phyloP scores from a whole-genome alignment of 2,329 filamentous ascomycete genomes.

The Pochonia chlamydosporia region DNA sequence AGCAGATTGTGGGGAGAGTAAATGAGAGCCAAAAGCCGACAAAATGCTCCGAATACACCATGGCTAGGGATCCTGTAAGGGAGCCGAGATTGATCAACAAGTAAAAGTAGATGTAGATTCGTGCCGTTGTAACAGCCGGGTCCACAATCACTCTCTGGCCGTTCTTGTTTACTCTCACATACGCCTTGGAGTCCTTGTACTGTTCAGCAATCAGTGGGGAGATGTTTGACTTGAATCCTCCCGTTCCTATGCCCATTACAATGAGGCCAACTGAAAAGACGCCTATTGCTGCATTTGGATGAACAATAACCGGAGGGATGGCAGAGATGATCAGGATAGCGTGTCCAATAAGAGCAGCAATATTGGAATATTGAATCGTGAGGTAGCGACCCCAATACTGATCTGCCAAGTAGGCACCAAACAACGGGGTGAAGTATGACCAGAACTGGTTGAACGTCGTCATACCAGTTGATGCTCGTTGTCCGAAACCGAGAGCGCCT shows the following conservation, averaged over 20 bases:
- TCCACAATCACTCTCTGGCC: slow-evolving; percentile 59
- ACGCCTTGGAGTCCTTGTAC: slow-evolving; percentile 46
- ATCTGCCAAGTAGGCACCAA: slow-evolving; percentile 44
- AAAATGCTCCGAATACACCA: slow-evolving; percentile 69
- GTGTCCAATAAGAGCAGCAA: slow-evolving; percentile 58
- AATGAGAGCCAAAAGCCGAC: slow-evolving; percentile 70
- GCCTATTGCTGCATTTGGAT: slow-evolving; percentile 49
- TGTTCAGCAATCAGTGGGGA: slow-evolving; percentile 57
- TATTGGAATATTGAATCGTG: slow-evolving; percentile 59
- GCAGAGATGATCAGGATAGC: slow-evolving; percentile 60
- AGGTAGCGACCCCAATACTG: slow-evolving; percentile 63
- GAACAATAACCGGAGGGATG: slow-evolving; percentile 55
- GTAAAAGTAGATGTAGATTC: slow-evolving; percentile 67
- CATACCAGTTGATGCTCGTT: slow-evolving; percentile 42
- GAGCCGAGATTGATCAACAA: slow-evolving; percentile 68
- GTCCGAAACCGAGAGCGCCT: slow-evolving; percentile 52
- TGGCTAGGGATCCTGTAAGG: slow-evolving; percentile 55
- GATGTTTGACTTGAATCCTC: slow-evolving; percentile 72
- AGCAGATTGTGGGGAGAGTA: slow-evolving; percentile 60
- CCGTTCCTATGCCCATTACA: slow-evolving; percentile 55
- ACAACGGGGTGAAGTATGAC: slow-evolving; percentile 54
- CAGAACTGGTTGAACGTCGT: slow-evolving; percentile 51
- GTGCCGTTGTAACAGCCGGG: slow-evolving; percentile 53
- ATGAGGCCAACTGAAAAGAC: slow-evolving; percentile 57
- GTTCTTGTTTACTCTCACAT: slow-evolving; percentile 35